phyloP scores from a whole-genome alignment of 768 basidiomycete species.

The Lactarius trivialis region DNA sequence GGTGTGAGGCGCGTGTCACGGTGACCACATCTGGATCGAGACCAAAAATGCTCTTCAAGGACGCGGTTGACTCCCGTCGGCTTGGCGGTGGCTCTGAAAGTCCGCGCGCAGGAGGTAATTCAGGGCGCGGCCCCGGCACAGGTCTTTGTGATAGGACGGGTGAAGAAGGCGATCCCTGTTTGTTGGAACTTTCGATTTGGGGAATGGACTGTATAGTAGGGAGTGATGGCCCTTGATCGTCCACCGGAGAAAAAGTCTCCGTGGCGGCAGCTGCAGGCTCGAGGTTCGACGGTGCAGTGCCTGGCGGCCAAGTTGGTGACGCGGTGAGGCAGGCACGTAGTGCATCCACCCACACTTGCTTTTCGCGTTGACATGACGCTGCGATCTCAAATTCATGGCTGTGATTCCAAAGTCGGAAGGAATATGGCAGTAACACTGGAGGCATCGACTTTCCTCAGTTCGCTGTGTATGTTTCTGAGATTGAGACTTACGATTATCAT shows the following conservation, averaged over 20 bases:
- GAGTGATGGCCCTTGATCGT: constrained; percentile 18
- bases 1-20: constrained; percentile 58
- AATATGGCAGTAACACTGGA: constrained; percentile 68
- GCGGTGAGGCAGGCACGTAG: constrained; percentile 49
- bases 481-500: constrained; percentile 62
- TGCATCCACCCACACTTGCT: constrained; percentile 76
- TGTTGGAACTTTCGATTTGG: constrained; percentile 25
- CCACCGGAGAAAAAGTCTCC: constrained; percentile 13
- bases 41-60: constrained; percentile 54
- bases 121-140: constrained; percentile 1
- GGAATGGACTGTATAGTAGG: constrained; percentile 31
- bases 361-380: constrained; percentile 77
- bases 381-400: constrained; percentile 62
- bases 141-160: constrained; percentile 8
- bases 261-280: constrained; percentile 28
- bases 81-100: constrained; percentile 15
- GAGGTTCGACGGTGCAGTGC: constrained; percentile 59
- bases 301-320: constrained; percentile 41
- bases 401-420: constrained; percentile 21
- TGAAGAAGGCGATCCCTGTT: constrained; percentile 2
- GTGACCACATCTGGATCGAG: constrained; percentile 53
- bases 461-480: neutral
- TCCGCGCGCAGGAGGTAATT: neutral
- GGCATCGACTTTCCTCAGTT: constrained; percentile 5
- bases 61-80: constrained; percentile 57